Percentiles rank a stretch among this genome's conserved stretches.
These are phyloP conservation scores for Russula olivacea DNA, from an alignment of 768 basidiomycete species.

Conservation along the genomic window DNA sequence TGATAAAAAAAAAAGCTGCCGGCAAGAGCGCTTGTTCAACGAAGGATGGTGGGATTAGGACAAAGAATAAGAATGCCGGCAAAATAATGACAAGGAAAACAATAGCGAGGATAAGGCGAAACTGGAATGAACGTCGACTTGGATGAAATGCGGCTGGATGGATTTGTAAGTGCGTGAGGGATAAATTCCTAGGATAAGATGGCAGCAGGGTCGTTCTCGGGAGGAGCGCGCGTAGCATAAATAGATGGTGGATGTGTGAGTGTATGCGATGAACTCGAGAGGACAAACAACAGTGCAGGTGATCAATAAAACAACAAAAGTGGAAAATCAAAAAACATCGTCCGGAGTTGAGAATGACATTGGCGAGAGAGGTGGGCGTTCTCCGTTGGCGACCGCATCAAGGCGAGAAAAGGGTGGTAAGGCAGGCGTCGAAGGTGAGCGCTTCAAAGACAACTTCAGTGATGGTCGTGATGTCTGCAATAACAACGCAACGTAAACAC, in stretches of 20 bases:
- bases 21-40: constrained; percentile 16
- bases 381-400: constrained; percentile 77
- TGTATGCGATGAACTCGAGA: constrained; percentile 19
- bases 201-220: constrained; percentile 20
- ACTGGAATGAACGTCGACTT: constrained; percentile 18
- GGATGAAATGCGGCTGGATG: constrained; percentile 18
- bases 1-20: constrained; percentile 23
- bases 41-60: constrained; percentile 20
- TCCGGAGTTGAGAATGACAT: constrained; percentile 62
- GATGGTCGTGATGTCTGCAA: constrained; percentile 51
- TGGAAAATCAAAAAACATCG: constrained; percentile 29
- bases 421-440: constrained; percentile 40
- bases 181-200: constrained; percentile 22
- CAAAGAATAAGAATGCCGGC: constrained; percentile 18
- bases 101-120: constrained; percentile 8
- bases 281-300: constrained; percentile 24
- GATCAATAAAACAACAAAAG: constrained; percentile 21
- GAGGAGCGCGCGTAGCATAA: constrained; percentile 19
- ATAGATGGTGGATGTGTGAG: constrained; percentile 24
- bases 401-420: constrained; percentile 77
- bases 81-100: constrained; percentile 14
- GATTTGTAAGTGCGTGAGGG: constrained; percentile 16
- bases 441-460: constrained; percentile 30
- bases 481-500: constrained; percentile 13
- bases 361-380: constrained; percentile 64